A percentile compares a stretch with the other conserved stretches of the same genome.
These are phyloP conservation scores for Rhodomyrtus psidioides DNA, from an alignment of 441 rosid species.

Conservation along the genomic window DNA sequence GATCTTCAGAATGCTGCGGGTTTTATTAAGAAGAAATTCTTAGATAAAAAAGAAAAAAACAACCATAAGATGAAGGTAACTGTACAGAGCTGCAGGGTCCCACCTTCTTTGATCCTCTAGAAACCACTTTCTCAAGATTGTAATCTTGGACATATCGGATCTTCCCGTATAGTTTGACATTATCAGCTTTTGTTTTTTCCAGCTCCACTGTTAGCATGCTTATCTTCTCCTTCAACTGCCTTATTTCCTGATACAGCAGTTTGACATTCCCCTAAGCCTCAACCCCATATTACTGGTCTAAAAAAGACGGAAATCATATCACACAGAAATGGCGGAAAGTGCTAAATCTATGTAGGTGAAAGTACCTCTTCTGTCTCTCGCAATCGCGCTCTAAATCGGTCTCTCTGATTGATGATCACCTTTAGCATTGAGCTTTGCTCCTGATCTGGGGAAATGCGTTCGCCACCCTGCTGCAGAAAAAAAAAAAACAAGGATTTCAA, in stretches of 20 bases:
- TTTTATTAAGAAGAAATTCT: not conserved
- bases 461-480: constrained; percentile 40
- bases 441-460: constrained; percentile 72
- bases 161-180: constrained; percentile 92
- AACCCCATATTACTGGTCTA: not conserved
- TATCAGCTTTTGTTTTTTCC: constrained; percentile 93
- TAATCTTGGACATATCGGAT: constrained; percentile 96
- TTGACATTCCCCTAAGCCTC: not conserved
- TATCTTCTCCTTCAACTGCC: constrained; percentile 84
- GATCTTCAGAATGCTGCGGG: constrained; percentile 72
- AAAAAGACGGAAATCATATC: not conserved
- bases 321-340: not conserved
- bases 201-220: constrained; percentile 68
- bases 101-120: constrained; percentile 93
- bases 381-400: constrained; percentile 81
- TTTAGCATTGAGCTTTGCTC: constrained; percentile 98
- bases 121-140: constrained; percentile 86
- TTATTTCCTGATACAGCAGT: constrained; percentile 51
- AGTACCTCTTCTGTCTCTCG: constrained; percentile 91
- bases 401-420: constrained; percentile 96
- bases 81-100: not conserved
- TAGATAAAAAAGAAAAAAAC: constrained; percentile 2
- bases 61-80: not conserved
- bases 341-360: not conserved
- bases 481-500: not conserved